Conservation (phyloP, 345 rosid species). For the Gossypium anomalum region DNA sequence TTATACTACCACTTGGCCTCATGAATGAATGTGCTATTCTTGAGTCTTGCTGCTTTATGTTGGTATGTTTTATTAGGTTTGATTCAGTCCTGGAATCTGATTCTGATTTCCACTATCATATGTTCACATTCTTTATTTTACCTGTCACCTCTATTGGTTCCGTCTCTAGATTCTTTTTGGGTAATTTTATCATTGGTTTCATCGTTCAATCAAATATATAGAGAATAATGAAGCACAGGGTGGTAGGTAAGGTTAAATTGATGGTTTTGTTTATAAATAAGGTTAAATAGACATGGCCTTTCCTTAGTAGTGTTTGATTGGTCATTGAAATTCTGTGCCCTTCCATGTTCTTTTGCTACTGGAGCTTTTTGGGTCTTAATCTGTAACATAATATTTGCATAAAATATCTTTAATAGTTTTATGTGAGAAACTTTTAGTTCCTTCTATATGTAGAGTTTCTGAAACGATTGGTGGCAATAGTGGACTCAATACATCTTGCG, state of each 20-base stretch:
- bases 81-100: conserved; percentile 21
- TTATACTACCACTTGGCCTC: conserved; percentile 8
- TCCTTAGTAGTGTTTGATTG: background rate
- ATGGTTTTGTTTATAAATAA: background rate
- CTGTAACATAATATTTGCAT: conserved; percentile 3
- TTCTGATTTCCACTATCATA: conserved; percentile 20
- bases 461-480: conserved; percentile 13
- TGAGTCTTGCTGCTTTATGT: background rate
- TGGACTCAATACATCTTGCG: conserved; percentile 11
- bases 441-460: conserved; percentile 14
- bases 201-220: background rate
- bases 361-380: background rate
- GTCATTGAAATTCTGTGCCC: background rate
- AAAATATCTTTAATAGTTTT: background rate
- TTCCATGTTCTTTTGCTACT: background rate
- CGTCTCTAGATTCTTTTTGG: background rate
- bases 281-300: background rate
- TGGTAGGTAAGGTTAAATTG: conserved; percentile 1
- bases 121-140: background rate
- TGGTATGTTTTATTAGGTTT: background rate
- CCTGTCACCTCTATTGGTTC: background rate
- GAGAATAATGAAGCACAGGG: background rate
- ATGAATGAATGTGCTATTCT: background rate
- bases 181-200: background rate
- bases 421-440: background rate